Evolutionary conservation across 768 basidiomycete genomes (phyloP).

Genomic region (Termitomyces sp.): DNA sequence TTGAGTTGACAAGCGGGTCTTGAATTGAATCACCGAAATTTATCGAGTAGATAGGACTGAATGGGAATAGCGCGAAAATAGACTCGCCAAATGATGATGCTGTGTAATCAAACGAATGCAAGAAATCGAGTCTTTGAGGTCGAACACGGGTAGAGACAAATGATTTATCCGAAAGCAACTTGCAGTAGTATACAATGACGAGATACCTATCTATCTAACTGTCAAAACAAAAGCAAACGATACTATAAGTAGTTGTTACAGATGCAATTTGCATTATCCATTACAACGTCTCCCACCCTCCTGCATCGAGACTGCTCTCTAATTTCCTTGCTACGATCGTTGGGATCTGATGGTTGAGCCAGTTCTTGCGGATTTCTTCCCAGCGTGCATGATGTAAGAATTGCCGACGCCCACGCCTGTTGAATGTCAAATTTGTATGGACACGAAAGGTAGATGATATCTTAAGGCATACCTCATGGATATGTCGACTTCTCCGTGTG

Average conservation of each 20-base stretch:
- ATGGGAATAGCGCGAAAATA: not conserved
- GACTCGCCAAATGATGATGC: no score
- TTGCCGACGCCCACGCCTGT: slow-evolving; percentile 83
- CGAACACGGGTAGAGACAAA: not conserved
- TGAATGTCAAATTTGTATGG: not conserved
- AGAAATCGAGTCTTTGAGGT: no score
- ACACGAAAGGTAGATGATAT: not conserved
- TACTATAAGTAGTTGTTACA: not conserved
- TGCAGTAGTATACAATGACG: slow-evolving; percentile 4
- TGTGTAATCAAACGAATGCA: not conserved
- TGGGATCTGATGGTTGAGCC: slow-evolving; percentile 88
- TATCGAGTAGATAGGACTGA: not conserved
- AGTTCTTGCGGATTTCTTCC: slow-evolving; percentile 88
- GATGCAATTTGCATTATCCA: not conserved
- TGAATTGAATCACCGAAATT: not conserved
- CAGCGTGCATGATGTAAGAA: slow-evolving; percentile 79
- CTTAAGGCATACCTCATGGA: slow-evolving; percentile 68
- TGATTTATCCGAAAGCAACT: not conserved
- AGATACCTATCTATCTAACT: slow-evolving; percentile 1
- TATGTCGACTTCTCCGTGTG: slow-evolving; percentile 89
- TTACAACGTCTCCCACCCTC: slow-evolving; percentile 91
- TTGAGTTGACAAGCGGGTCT: not conserved
- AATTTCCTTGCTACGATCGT: slow-evolving; percentile 85
- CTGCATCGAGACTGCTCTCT: slow-evolving; percentile 80
- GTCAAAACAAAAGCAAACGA: not conserved